Base-by-base conservation (phyloP, 2,329 filamentous ascomycete species). In the Fusarium sp. region DNA sequence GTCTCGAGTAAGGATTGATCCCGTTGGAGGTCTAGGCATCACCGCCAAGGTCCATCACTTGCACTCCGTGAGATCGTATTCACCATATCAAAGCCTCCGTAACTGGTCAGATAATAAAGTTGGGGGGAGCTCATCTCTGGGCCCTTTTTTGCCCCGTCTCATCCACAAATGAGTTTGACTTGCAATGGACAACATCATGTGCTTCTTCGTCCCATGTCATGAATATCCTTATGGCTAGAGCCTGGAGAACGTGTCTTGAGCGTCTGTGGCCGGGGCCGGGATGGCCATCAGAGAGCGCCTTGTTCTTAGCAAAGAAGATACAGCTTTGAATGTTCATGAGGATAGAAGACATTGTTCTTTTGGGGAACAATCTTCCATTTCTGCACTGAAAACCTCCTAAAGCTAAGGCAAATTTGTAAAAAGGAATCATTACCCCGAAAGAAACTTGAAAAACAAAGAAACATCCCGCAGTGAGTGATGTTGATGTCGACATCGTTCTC, bases 241-340 rank as follows among this genome's bases (percentile, higher is more conserved):
- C 24, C 24, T n/a, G 20, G 20, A 8, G 7, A n/a, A 10, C 11
- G 3, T 14, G 33, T 54, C 50, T 30, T 18, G 1, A 8, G 13
- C 6, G 5, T 51, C 12, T 47, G 26, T 0, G 3, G 11, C 0
- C 6, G 0, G 42, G 0, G 24, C 4, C 18, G 5, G 16, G 11
- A 18, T 51, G n/a, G n/a, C n/a, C n/a, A n/a, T n/a, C n/a, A n/a
- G 18, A 35, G 30, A 51, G 30, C 16, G n/a, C 30, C 30, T 50
- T 33, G 12, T 7, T 24, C 7, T 33, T 13, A 15, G 16, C 12
- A 20, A 24, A 20, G n/a, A 6, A 0, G 30, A 6, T 10, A 24
- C 13, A 33, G 47, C 16, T 10, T 24, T 33, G 24, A n/a, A 11
- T 10, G 22, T 24, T 24, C n/a, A 50, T 18, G 12, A 6, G 12